Conservation (phyloP, 495 filamentous ascomycete species). For the Penicillium turbatum region DNA sequence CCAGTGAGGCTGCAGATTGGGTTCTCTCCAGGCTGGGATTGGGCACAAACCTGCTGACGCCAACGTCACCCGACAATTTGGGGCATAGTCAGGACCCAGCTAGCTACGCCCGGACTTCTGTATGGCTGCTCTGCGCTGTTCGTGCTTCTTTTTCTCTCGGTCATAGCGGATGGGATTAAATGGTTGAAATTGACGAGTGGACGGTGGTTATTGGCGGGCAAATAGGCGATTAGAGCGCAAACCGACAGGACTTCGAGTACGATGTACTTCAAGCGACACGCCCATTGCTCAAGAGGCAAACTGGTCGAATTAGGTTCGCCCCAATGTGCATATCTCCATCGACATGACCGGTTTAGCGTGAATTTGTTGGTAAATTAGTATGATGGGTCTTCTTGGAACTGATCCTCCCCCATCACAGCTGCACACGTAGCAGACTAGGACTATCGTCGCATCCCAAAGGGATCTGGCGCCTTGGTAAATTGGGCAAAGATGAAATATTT, state of each 20-base stretch:
- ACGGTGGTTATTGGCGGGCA: background rate
- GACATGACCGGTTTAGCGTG: background rate
- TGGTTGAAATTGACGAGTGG: background rate
- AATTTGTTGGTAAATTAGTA: background rate
- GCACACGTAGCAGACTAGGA: conserved; percentile 36
- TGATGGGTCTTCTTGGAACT: conserved; percentile 2
- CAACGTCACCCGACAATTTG: conserved; percentile 1
- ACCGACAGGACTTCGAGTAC: background rate
- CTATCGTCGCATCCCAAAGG: conserved; percentile 20
- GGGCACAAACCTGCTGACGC: conserved; percentile 21
- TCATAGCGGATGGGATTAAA: background rate
- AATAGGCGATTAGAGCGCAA: background rate
- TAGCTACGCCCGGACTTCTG: background rate
- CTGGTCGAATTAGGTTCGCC: background rate
- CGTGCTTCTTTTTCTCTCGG: background rate
- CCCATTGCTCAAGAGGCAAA: background rate
- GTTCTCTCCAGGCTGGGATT: conserved; percentile 23
- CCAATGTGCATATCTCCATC: background rate
- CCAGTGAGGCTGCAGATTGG: conserved; percentile 20
- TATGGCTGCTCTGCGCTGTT: conserved; percentile 3
- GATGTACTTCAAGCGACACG: background rate
- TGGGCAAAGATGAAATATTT: conserved; percentile 8
- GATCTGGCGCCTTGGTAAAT: conserved; percentile 9
- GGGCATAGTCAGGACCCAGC: background rate
- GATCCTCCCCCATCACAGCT: conserved; percentile 20